phyloP scores from a whole-genome alignment of 495 filamentous ascomycete genomes.

The Lichenothelia convexa region DNA sequence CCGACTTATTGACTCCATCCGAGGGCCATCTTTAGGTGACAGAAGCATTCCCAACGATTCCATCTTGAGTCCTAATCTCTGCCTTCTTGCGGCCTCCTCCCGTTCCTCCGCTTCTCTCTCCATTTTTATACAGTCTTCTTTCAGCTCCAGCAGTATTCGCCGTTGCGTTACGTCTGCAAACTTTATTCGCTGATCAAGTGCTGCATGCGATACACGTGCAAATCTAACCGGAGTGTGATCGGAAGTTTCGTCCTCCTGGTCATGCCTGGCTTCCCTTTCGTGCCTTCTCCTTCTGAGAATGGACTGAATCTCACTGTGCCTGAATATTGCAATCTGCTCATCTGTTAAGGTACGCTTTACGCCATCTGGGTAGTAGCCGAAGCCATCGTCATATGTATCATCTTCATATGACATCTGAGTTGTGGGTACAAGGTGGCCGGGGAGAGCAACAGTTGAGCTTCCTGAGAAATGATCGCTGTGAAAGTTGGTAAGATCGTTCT shows the following conservation, averaged over 20 bases:
- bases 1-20: not conserved
- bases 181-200: not conserved
- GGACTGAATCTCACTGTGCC: constrained; percentile 70
- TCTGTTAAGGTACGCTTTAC: constrained; percentile 83
- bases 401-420: no score
- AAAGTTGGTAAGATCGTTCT: no score
- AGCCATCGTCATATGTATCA: constrained; percentile 41
- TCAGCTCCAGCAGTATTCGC: constrained; percentile 6
- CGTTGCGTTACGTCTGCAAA: constrained; percentile 3
- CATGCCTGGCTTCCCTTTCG: constrained; percentile 12
- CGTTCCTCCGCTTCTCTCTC: constrained; percentile 1
- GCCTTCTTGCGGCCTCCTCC: constrained; percentile 15
- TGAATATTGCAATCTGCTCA: constrained; percentile 76
- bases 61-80: no score
- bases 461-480: no score
- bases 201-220: no score
- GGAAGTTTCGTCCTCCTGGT: constrained; percentile 1
- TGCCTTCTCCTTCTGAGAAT: constrained; percentile 36
- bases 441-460: no score
- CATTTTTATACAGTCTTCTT: no score
- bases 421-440: no score
- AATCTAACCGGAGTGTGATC: no score
- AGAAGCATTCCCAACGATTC: no score
- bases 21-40: not conserved
- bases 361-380: constrained; percentile 82